These are phyloP conservation scores for Pelargonium cotyledonis DNA, from an alignment of 441 rosid species.

Conservation along the genomic window DNA sequence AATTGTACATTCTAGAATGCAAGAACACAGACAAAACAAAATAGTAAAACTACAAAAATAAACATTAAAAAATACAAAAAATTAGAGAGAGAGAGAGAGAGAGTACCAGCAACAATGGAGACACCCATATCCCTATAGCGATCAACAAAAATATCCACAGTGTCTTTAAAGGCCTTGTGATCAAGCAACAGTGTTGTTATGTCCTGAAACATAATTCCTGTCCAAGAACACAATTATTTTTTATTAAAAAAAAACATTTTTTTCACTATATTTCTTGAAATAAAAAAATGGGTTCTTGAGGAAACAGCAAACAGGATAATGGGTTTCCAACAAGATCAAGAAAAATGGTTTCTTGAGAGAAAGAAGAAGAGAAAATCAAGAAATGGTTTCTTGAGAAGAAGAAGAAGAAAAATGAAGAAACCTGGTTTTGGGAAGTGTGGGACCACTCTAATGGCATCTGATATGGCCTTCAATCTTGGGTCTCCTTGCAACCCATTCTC, in stretches of 20 bases:
- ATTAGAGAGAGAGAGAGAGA: slow-evolving; percentile 1
- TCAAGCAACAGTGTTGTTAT: slow-evolving; percentile 81
- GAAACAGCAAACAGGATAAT: too few relatives aligned
- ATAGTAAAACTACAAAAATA: not conserved
- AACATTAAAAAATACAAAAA: not conserved
- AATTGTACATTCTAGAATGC: not conserved
- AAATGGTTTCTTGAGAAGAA: not conserved
- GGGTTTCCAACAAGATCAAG: not conserved
- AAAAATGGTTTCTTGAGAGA: too few relatives aligned
- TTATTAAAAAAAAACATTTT: not conserved
- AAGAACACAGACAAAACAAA: slow-evolving; percentile 1
- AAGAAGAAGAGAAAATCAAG: too few relatives aligned
- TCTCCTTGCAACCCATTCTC: slow-evolving; percentile 72
- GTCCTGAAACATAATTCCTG: slow-evolving; percentile 97
- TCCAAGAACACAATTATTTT: slow-evolving; percentile 9
- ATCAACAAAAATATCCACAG: slow-evolving; percentile 91
- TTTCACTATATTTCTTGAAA: not conserved
- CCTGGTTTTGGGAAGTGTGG: slow-evolving; percentile 91
- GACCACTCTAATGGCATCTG: slow-evolving; percentile 75
- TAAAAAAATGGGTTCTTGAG: not conserved
- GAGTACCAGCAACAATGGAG: slow-evolving; percentile 89
- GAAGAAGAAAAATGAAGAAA: slow-evolving; percentile 11
- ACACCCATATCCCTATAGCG: slow-evolving; percentile 83
- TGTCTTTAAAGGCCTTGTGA: slow-evolving; percentile 81
- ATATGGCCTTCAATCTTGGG: slow-evolving; percentile 68